These are phyloP conservation scores for Cercophora newfieldiana DNA, from an alignment of 495 filamentous ascomycete species.

Conservation along the genomic window DNA sequence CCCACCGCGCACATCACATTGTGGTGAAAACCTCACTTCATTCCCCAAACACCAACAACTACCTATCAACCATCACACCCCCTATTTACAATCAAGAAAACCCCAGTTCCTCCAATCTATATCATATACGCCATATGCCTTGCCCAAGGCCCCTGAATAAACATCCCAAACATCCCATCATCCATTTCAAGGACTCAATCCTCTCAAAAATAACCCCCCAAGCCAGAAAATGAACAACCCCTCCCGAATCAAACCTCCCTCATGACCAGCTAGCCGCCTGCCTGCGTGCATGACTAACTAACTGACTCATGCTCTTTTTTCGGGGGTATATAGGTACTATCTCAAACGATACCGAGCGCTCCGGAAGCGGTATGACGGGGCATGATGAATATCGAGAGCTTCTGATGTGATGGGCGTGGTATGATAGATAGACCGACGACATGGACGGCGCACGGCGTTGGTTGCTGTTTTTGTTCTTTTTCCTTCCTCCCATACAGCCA, in stretches of 20 bases:
- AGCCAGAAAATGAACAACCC: neutral
- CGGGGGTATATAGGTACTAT: conserved; percentile 68
- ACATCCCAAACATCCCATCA: neutral
- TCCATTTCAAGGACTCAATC: neutral
- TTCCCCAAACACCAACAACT: neutral
- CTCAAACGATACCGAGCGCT: conserved; percentile 90
- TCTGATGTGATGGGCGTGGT: no score
- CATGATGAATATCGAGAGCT: conserved; percentile 11
- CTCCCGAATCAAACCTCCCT: neutral
- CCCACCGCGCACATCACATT: no score
- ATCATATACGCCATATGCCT: neutral
- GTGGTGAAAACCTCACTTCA: neutral
- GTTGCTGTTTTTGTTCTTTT: neutral
- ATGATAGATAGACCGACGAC: neutral
- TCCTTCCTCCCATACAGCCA: no score
- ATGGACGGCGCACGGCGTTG: neutral
- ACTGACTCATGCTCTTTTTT: conserved; percentile 14
- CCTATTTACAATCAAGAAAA: neutral
- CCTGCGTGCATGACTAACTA: neutral
- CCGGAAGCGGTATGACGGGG: conserved; percentile 72
- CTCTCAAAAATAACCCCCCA: neutral
- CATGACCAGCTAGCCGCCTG: neutral
- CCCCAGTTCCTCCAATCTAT: neutral
- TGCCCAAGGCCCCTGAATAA: neutral
- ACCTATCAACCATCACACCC: neutral